Conservation (phyloP, 2,329 filamentous ascomycete genomes). For the Thielaviopsis ethacetica region DNA sequence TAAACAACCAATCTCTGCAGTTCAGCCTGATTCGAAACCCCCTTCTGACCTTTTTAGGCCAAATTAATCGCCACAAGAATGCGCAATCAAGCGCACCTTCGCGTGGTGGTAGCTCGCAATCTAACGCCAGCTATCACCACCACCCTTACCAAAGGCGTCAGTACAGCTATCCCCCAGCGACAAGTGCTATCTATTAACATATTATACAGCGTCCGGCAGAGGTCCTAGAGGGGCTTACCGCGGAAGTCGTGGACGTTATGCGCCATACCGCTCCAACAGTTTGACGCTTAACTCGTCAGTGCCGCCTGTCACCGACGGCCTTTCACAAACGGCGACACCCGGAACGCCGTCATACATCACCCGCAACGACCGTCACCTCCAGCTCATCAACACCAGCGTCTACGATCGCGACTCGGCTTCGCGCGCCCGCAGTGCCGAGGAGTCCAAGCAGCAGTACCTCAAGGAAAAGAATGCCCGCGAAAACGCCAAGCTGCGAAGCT, state of each 20-base stretch:
- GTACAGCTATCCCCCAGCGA: conserved; percentile 13
- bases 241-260: neutral
- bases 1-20: conserved; percentile 16
- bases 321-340: conserved; percentile 17
- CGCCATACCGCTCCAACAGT: neutral
- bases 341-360: conserved; percentile 40
- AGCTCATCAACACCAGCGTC: conserved; percentile 66
- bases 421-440: conserved; percentile 16
- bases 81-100: conserved; percentile 28
- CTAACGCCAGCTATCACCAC: conserved; percentile 15
- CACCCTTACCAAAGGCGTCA: conserved; percentile 22
- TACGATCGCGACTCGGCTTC: conserved; percentile 14
- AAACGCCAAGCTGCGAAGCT: conserved; percentile 3
- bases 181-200: neutral
- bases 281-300: conserved; percentile 19
- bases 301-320: conserved; percentile 13
- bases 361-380: conserved; percentile 59
- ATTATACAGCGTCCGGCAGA: neutral
- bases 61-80: conserved; percentile 67
- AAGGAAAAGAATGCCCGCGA: conserved; percentile 1
- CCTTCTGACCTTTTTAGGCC: conserved; percentile 33
- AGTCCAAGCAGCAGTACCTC: conserved; percentile 1
- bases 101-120: neutral
- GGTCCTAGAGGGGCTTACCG: neutral
- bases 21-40: neutral